Evolutionary conservation across 371 early-diverging fungal genomes (phyloP), one percentile per base, ranked within the genome.

Genomic region (Mortierella sp.): DNA sequence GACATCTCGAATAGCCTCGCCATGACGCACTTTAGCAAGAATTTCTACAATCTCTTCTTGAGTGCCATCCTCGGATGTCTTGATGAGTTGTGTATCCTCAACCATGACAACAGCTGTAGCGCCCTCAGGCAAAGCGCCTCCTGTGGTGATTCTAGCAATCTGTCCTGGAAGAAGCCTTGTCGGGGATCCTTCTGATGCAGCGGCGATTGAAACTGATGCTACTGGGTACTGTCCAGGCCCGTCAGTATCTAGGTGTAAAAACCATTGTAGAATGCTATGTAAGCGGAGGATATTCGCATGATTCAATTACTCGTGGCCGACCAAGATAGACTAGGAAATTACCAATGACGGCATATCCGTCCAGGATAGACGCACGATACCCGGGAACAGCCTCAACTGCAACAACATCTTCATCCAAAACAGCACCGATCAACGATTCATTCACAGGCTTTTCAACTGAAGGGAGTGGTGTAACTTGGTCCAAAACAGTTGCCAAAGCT

Each of bases 21-120:
- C 83, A 1, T 70, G 55, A 14, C 66, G 66, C 0, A 84, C 87
- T 16, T 62, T 37, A 0, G 68, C 83, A 2, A 84, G 40, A 22
- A 94, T 92, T 63, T 89, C 83, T 0, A 98, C 90, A 5, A 67
- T 51, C 8, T 86, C 71, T 72, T 97, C 96, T 52, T 87, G 84
- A 6, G 87, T 85, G 9, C 90, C 91, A 55, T 89, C 91, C 0
- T 73, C 86, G 2, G 88, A 86, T 2, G 89, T 74, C 55, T 86
- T 76, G 10, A 92, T 77, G 14, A 97, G 83, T 59, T 83, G 77
- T 0, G 98, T 97, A 66, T 96, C 93, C 75, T 98, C 98, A 2
- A 97, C 93, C 97, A 97, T 97, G 26, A 97, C 93, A 16, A 98
- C 95, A 5, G 96, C 96, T 63, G 92, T 90, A 0, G 97, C 94